A percentile compares a stretch with the other conserved stretches of the same genome.
phyloP scores from a whole-genome alignment of 2,329 filamentous ascomycete genomes.

The Colletotrichum cordylinicola region DNA sequence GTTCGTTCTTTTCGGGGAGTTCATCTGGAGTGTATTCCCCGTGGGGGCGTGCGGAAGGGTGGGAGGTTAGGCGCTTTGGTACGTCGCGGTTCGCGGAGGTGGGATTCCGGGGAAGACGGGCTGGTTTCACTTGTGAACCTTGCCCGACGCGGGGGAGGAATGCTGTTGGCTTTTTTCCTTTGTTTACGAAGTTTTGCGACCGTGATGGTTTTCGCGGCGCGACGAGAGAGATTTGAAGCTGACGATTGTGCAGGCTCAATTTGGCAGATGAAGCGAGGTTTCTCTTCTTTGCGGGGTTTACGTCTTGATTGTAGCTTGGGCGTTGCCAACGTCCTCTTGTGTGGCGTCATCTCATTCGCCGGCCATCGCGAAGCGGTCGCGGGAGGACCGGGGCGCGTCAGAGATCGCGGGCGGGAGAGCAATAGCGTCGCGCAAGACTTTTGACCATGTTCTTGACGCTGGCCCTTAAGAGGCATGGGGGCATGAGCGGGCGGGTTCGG shows the following conservation, averaged over 20 bases:
- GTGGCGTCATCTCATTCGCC: background rate
- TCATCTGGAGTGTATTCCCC: background rate
- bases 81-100: slow-evolving; percentile 5
- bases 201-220: background rate
- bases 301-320: background rate
- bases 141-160: background rate
- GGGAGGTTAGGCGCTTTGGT: background rate
- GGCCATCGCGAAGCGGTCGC: background rate
- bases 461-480: background rate
- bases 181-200: background rate
- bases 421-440: background rate
- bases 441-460: background rate
- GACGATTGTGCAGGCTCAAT: background rate
- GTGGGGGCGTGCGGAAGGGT: background rate
- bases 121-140: slow-evolving; percentile 9
- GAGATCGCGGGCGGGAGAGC: background rate
- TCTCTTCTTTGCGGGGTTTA: background rate
- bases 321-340: background rate
- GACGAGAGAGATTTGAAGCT: background rate
- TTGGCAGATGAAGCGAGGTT: background rate
- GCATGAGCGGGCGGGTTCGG: background rate
- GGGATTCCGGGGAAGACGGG: slow-evolving; percentile 7
- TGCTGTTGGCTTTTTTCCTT: background rate
- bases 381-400: slow-evolving; percentile 7
- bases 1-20: background rate